Evolutionary conservation across 2,329 filamentous ascomycete species (phyloP).

Genomic region (Sarocladium brachiariae): DNA sequence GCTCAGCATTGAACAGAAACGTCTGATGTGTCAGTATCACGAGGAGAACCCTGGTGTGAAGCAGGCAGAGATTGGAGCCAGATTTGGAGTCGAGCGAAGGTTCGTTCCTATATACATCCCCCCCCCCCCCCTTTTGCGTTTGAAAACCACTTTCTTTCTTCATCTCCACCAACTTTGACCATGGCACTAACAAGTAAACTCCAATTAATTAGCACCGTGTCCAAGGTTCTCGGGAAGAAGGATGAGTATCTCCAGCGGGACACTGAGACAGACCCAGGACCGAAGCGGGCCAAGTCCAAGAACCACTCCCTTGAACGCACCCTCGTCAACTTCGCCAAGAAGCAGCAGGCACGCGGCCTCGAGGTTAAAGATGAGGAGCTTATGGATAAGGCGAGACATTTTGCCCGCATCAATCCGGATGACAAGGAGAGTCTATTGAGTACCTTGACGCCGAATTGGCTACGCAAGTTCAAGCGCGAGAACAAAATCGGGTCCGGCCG

Average conservation of each 20-base stretch:
- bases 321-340: slow-evolving; percentile 78
- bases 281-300: slow-evolving; percentile 35
- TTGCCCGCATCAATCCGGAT: slow-evolving; percentile 58
- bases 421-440: slow-evolving; percentile 66
- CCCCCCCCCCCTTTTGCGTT: slow-evolving; percentile 18
- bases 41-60: slow-evolving; percentile 85
- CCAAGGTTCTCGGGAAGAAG: slow-evolving; percentile 89
- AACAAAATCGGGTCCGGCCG: slow-evolving; percentile 47
- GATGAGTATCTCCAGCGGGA: slow-evolving; percentile 88
- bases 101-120: slow-evolving; percentile 36
- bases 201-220: slow-evolving; percentile 69
- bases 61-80: slow-evolving; percentile 91
- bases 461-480: slow-evolving; percentile 94
- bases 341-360: slow-evolving; percentile 69
- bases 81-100: slow-evolving; percentile 97
- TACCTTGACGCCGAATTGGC: slow-evolving; percentile 68
- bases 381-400: slow-evolving; percentile 74
- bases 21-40: slow-evolving; percentile 89
- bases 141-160: too few species aligned
- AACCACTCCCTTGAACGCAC: slow-evolving; percentile 71
- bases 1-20: slow-evolving; percentile 81
- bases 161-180: too few species aligned
- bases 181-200: slow-evolving; percentile 5
- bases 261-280: slow-evolving; percentile 44
- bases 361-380: slow-evolving; percentile 74